These are phyloP conservation scores for Osmozyma mogii DNA, from an alignment of 805 yeast genomes.

Conservation along the genomic window DNA sequence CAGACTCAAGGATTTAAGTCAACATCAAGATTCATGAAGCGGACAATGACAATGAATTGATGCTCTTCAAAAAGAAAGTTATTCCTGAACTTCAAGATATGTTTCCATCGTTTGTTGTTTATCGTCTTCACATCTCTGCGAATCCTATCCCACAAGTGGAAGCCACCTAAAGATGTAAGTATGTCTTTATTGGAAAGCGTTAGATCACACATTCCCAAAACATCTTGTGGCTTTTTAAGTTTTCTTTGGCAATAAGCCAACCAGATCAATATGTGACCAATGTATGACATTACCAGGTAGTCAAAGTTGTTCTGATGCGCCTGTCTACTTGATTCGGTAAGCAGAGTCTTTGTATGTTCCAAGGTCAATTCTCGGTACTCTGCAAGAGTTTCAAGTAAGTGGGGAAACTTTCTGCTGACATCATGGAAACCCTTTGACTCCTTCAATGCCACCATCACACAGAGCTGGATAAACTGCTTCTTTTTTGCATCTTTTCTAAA, in stretches of 20 bases:
- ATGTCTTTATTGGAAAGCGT: conserved; percentile 11
- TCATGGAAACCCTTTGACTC: conserved; percentile 29
- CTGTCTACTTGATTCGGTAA: conserved; percentile 26
- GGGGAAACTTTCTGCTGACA: conserved; percentile 16
- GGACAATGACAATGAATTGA: conserved; percentile 29
- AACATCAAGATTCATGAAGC: conserved; percentile 25
- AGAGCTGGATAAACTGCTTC: conserved; percentile 20
- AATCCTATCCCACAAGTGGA: conserved; percentile 33
- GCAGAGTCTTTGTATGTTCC: conserved; percentile 23
- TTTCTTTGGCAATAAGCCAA: conserved; percentile 19
- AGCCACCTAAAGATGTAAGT: conserved; percentile 26
- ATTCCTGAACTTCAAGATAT: conserved; percentile 29
- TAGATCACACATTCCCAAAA: conserved; percentile 15
- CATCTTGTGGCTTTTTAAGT: conserved; percentile 5
- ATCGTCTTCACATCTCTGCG: conserved; percentile 22
- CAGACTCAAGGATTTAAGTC: not conserved
- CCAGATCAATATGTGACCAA: conserved; percentile 34
- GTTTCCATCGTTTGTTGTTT: conserved; percentile 36
- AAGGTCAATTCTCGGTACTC: conserved; percentile 24
- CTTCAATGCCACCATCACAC: conserved; percentile 27
- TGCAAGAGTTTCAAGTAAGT: conserved; percentile 22
- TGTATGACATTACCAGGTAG: conserved; percentile 28
- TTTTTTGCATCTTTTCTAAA: conserved; percentile 16
- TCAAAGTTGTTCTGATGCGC: conserved; percentile 30
- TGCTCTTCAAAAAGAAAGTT: conserved; percentile 31